phyloP scores from a whole-genome alignment of 805 yeast genomes.

The Saturnispora dispora region DNA sequence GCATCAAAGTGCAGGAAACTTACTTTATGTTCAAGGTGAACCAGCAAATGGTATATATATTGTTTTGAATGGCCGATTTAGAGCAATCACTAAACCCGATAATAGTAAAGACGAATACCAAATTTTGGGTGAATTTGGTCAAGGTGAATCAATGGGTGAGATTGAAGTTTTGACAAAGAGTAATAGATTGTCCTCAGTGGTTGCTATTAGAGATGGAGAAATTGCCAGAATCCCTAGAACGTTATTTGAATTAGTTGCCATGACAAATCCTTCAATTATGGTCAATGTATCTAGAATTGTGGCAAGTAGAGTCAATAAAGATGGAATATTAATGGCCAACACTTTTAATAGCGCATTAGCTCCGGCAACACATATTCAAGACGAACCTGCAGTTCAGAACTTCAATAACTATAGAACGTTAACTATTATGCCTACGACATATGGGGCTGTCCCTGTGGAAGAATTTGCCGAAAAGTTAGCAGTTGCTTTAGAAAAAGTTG shows the following conservation, averaged over 20 bases:
- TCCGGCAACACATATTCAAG: conserved; percentile 24
- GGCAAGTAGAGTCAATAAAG: conserved; percentile 43
- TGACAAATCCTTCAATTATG: conserved; percentile 83
- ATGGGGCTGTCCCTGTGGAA: conserved; percentile 67
- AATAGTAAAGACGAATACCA: conserved; percentile 16
- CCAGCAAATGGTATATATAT: conserved; percentile 86
- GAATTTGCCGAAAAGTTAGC: conserved; percentile 74
- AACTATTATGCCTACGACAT: conserved; percentile 69
- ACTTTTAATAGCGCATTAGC: conserved; percentile 16
- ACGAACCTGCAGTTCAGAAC: conserved; percentile 26
- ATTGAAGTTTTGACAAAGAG: conserved; percentile 85
- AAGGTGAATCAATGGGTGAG: conserved; percentile 92
- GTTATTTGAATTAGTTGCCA: conserved; percentile 73
- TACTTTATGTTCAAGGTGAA: conserved; percentile 73
- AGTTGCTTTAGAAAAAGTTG: conserved; percentile 62
- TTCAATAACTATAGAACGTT: conserved; percentile 64
- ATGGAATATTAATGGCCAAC: conserved; percentile 9
- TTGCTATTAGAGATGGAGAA: conserved; percentile 90
- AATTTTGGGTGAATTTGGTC: conserved; percentile 76
- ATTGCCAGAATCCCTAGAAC: conserved; percentile 88
- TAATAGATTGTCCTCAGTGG: conserved; percentile 55
- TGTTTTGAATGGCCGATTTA: conserved; percentile 78
- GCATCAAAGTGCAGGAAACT: conserved; percentile 78
- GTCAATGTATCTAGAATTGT: conserved; percentile 82
- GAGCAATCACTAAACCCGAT: conserved; percentile 38